Evolutionary conservation across 2,329 filamentous ascomycete genomes (phyloP), one percentile per base, ranked within the genome.

Genomic region (Lecanicillium sp.): DNA sequence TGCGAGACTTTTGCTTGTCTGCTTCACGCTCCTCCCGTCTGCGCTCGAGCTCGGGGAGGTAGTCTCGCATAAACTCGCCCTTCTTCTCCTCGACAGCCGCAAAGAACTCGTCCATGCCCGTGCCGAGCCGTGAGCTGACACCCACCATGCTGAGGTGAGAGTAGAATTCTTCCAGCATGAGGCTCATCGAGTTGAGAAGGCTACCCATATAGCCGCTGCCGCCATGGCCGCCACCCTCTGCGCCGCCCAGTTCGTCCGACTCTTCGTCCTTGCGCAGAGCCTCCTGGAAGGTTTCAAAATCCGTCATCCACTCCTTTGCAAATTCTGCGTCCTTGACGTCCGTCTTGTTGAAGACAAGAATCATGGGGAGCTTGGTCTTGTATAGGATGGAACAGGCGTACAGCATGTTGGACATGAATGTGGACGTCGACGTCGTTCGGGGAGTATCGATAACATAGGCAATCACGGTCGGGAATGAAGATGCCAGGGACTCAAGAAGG

Each of bases 351-450:
- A 98, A 97, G 10, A 98, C 92, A 7, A 98, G 68, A 39, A 98
- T 94, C 92, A 98, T 98, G 17, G 92, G 92, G 1, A 98, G 72
- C 59, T 94, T 95, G 2, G 90, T 97, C 70, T 97, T 97, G 76
- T 98, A 98, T 13, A 98, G 76, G 47, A 98, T 98, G 44, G 86
- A 94, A 71, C 92, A 97, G 17, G 92, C 92, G 62, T 98, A 98
- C 31, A 98, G 80, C 92, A 98, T 98, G 65, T 98, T 98, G 59
- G 86, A 94, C 92, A 98, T 98, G 64, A 98, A 98, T 0, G 92
- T 98, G 46, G 84, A 89, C 0, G 92, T 97, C 29, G 87, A 94
- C 27, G 84, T 80, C 12, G 89, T 94, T 39, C 92, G 81, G 4
- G 94, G 92, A 2, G 92, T 98, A 62, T 98, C 92, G 61, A 98